Percentiles rank a stretch among this genome's conserved stretches.
These are phyloP conservation scores for Blastobotrys petasosporus DNA, from an alignment of 1,139 yeast genomes.

Conservation along the genomic window DNA sequence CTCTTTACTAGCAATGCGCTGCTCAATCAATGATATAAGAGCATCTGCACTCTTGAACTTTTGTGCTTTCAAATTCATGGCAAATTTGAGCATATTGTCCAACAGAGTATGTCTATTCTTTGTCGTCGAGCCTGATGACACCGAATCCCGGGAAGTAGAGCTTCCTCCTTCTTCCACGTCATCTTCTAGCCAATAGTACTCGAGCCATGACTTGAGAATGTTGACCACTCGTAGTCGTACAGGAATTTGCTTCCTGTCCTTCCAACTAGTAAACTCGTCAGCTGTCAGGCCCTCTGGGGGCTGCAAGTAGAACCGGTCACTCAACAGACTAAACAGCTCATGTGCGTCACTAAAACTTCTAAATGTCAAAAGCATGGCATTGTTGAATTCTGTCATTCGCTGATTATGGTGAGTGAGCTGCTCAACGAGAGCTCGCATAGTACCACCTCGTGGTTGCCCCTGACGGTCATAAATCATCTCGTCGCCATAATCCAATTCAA, in stretches of 20 bases:
- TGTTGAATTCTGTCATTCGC: slow-evolving; percentile 61
- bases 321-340: slow-evolving; percentile 57
- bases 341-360: slow-evolving; percentile 67
- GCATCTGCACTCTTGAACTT: slow-evolving; percentile 40
- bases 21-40: slow-evolving; percentile 23
- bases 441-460: slow-evolving; percentile 80
- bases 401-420: slow-evolving; percentile 76
- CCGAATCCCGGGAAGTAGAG: slow-evolving; percentile 1
- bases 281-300: slow-evolving; percentile 87
- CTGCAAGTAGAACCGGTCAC: slow-evolving; percentile 60
- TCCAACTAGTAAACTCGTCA: slow-evolving; percentile 81
- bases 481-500: slow-evolving; percentile 71
- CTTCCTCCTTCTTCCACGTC: slow-evolving; percentile 37
- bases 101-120: slow-evolving; percentile 35
- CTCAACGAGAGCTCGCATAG: slow-evolving; percentile 71
- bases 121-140: slow-evolving; percentile 9
- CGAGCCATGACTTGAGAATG: slow-evolving; percentile 64
- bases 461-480: slow-evolving; percentile 67
- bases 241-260: slow-evolving; percentile 58
- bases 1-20: slow-evolving; percentile 25
- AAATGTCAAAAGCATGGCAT: slow-evolving; percentile 69
- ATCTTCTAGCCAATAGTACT: slow-evolving; percentile 70
- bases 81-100: slow-evolving; percentile 52
- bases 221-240: slow-evolving; percentile 65
- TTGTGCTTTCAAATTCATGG: slow-evolving; percentile 44